Base-by-base conservation (phyloP, 192 early-diverging fungal species). In the Gonapodya sp. region DNA sequence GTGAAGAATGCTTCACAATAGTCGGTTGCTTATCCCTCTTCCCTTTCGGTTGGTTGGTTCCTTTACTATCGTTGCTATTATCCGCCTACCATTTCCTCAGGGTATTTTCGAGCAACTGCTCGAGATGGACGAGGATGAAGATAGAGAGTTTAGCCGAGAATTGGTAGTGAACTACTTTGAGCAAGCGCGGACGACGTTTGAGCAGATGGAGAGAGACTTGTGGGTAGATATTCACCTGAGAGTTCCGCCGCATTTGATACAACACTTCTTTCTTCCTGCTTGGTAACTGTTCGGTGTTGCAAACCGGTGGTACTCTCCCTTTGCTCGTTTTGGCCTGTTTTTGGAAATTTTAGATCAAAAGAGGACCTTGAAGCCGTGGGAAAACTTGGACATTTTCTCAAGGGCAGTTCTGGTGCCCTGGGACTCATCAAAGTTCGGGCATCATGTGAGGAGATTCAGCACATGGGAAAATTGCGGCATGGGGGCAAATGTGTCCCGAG, bases 391-490 rank as follows among this genome's bases (percentile, higher is more conserved):
- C 96, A 98, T 81, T 98, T 96, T 83, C 84, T 97, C 37, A 98
- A 98, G 81, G 96, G 96, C 24, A 93, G 92, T 79, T 96, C 95
- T 0, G 94, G 94, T 1, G 92, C 93, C 0, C 86, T 98, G 35
- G 96, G 96, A 30, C 82, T 96, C 31, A 90, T 85, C 72, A 93
- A 92, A 82, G 93, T 98, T 31, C 92, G 91, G 79, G 88, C 86
- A 32, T 91, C 92, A 33, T 98, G 95, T 84, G 95, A 95, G 82
- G 89, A 93, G 37, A 94, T 98, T n/a, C 95, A 98, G 85, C 89
- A 93, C 80, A 88, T 91, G 81, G 96, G 94, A 1, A 92, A 93
- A 79, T 79, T 81, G 31, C 87, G 85, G 84, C 89, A 83, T 36
- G 92, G 88, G 1, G 82, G 84, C 1, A 86, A 84, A 34, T 74